A percentile compares a stretch with the other conserved stretches of the same genome.
These are phyloP conservation scores for Chenopodium album DNA, from an alignment of 148 eudicot genomes.

Conservation along the genomic window DNA sequence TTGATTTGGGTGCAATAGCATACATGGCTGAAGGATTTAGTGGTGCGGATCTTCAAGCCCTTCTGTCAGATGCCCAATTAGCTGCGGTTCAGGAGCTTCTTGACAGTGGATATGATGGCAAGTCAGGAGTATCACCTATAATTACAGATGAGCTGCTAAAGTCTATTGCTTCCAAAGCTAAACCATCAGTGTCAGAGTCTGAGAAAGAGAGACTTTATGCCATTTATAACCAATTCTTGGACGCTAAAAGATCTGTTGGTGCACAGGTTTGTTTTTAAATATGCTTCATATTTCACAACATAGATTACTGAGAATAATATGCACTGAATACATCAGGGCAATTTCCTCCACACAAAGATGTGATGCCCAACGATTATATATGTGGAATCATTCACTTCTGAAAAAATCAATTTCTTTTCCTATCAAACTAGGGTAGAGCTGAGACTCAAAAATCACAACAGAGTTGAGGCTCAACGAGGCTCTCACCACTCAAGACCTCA, in stretches of 20 bases:
- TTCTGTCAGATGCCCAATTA: constrained; percentile 91
- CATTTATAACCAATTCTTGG: constrained; percentile 83
- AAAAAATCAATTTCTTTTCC: background rate
- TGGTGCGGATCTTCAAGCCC: constrained; percentile 99
- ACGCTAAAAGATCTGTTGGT: constrained; percentile 69
- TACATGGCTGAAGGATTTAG: constrained; percentile 85
- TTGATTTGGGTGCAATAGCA: constrained; percentile 66
- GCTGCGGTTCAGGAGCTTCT: constrained; percentile 85
- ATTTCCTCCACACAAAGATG: background rate
- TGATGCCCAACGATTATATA: background rate
- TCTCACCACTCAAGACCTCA: background rate
- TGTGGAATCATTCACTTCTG: background rate
- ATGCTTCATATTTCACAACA: background rate
- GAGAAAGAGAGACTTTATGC: constrained; percentile 72
- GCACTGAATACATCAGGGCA: background rate
- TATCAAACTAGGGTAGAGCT: background rate
- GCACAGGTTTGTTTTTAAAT: constrained; percentile 63
- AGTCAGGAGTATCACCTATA: constrained; percentile 49
- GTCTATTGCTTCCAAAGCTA: constrained; percentile 67
- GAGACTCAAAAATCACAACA: background rate
- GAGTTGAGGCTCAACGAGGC: background rate
- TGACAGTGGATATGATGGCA: constrained; percentile 42
- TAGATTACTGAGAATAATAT: too few relatives aligned
- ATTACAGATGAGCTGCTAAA: constrained; percentile 59
- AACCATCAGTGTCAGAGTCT: constrained; percentile 80